phyloP scores from a whole-genome alignment of 495 filamentous ascomycete species.

The Neurospora sp. region DNA sequence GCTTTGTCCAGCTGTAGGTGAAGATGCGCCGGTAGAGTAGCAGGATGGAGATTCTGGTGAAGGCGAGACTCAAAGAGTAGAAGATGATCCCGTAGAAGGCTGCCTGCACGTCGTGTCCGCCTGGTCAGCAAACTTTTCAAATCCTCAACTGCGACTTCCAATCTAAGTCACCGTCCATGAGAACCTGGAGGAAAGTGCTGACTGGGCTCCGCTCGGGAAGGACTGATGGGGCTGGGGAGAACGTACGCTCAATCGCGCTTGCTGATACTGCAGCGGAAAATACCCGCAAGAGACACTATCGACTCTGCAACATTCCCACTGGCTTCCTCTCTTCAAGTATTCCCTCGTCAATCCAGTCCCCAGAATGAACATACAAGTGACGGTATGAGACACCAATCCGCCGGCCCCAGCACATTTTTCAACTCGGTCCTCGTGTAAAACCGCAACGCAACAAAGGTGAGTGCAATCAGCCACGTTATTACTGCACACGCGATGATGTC shows the following conservation, averaged over 20 bases:
- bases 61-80: slow-evolving; percentile 19
- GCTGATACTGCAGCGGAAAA: slow-evolving; percentile 16
- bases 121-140: not conserved
- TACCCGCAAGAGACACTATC: slow-evolving; percentile 3
- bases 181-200: not conserved
- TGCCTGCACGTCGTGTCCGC: not conserved
- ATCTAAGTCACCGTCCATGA: too few species aligned
- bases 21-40: slow-evolving; percentile 23
- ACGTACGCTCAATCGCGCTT: slow-evolving; percentile 20
- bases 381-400: slow-evolving; percentile 21
- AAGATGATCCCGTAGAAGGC: slow-evolving; percentile 21
- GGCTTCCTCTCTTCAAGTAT: not conserved
- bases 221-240: not conserved
- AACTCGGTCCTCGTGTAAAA: slow-evolving; percentile 22
- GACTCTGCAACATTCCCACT: not conserved
- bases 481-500: slow-evolving; percentile 20
- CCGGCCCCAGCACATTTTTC: slow-evolving; percentile 15
- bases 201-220: not conserved
- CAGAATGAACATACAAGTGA: slow-evolving; percentile 11
- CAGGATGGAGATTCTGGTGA: slow-evolving; percentile 21
- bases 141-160: too few species aligned
- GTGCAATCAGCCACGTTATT: slow-evolving; percentile 16
- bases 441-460: slow-evolving; percentile 17
- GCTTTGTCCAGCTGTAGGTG: slow-evolving; percentile 18
- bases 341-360: not conserved